A percentile compares a stretch with the other conserved stretches of the same genome.
These are phyloP conservation scores for Drechslera avenae DNA, from an alignment of 2,329 filamentous ascomycete genomes.

Conservation along the genomic window DNA sequence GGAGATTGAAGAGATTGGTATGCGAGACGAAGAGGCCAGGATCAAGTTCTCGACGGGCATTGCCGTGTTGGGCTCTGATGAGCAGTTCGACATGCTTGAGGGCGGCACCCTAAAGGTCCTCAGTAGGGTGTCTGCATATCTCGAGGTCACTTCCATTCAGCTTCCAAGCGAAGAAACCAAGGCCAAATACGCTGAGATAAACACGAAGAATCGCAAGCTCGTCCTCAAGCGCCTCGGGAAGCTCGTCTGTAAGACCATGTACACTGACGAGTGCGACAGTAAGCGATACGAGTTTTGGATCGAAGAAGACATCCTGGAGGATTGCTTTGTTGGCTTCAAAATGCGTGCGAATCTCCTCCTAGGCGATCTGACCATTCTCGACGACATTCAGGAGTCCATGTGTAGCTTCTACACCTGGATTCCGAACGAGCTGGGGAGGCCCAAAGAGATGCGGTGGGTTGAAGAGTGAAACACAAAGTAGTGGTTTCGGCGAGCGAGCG, in stretches of 20 bases:
- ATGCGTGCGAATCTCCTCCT: conserved; percentile 44
- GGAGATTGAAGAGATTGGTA: conserved; percentile 36
- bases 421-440: conserved; percentile 50
- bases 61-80: conserved; percentile 52
- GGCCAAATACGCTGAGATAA: conserved; percentile 53
- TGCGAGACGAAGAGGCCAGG: conserved; percentile 54
- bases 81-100: conserved; percentile 47
- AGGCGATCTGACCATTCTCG: conserved; percentile 40
- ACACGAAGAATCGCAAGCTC: conserved; percentile 46
- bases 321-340: conserved; percentile 65
- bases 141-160: conserved; percentile 56
- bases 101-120: conserved; percentile 23
- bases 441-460: conserved; percentile 33
- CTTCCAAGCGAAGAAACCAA: conserved; percentile 51
- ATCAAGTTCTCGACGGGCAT: conserved; percentile 59
- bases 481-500: no score
- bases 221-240: conserved; percentile 58
- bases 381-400: conserved; percentile 47
- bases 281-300: conserved; percentile 64
- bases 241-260: conserved; percentile 58
- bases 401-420: conserved; percentile 54
- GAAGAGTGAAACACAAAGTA: conserved; percentile 16
- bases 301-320: conserved; percentile 64
- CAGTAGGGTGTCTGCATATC: conserved; percentile 30
- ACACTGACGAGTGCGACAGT: conserved; percentile 51